phyloP scores from a whole-genome alignment of 2,329 filamentous ascomycete species.

The Colletotrichum lentis region DNA sequence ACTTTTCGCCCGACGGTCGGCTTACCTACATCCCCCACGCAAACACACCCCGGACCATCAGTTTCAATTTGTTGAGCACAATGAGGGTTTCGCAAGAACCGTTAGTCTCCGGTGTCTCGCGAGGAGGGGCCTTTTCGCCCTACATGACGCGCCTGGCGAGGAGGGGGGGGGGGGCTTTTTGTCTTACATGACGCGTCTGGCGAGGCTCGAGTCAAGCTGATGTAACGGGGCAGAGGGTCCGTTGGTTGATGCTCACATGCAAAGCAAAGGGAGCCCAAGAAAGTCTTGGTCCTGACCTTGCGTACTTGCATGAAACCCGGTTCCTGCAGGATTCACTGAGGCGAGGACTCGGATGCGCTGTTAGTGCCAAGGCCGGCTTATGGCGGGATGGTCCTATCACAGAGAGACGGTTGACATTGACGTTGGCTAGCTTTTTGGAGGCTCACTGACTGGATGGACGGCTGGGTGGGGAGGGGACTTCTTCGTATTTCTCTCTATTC shows the following conservation, averaged over 20 bases:
- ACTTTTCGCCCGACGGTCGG: too few species aligned
- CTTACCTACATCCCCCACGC: too few species aligned
- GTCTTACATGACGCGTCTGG: conserved; percentile 20
- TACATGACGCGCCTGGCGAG: too few species aligned
- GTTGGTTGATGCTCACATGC: not conserved
- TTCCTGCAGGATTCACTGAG: conserved; percentile 34
- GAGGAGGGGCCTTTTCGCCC: too few species aligned
- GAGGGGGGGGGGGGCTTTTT: too few species aligned
- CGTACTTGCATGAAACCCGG: conserved; percentile 30
- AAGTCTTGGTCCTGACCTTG: not conserved
- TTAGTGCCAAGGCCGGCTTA: conserved; percentile 12
- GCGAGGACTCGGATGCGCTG: conserved; percentile 15
- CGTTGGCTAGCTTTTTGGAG: not conserved
- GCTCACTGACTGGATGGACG: too few species aligned
- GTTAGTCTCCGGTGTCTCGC: not conserved
- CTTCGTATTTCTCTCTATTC: not conserved
- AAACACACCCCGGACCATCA: too few species aligned
- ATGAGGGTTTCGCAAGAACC: conserved; percentile 6
- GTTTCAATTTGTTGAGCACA: conserved; percentile 14
- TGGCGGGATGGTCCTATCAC: conserved; percentile 4
- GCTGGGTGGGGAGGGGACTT: too few species aligned
- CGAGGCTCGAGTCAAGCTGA: conserved; percentile 25
- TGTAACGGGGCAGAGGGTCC: conserved; percentile 9
- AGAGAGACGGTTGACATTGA: not conserved
- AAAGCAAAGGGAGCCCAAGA: not conserved